A percentile compares a stretch with the other conserved stretches of the same genome.
phyloP scores from a whole-genome alignment of 352 stramenopile genomes.

The Phytophthora sp. region DNA sequence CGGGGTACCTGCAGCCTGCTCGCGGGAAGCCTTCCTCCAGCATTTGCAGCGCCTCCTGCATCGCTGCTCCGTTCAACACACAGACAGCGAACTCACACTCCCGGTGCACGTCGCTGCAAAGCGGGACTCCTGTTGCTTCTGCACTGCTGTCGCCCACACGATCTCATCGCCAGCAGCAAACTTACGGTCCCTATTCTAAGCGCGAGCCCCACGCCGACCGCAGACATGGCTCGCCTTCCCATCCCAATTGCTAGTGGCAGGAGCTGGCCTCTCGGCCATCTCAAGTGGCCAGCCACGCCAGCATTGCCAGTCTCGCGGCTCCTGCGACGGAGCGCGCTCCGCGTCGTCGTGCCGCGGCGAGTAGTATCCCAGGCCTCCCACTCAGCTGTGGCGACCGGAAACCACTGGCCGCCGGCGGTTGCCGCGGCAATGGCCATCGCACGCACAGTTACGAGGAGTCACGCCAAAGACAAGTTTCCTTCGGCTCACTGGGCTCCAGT shows the following conservation, averaged over 20 bases:
- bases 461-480: constrained; percentile 5
- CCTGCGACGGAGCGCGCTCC: constrained; percentile 8
- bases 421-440: constrained; percentile 1
- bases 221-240: constrained; percentile 1
- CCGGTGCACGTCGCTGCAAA: no score
- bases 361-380: background rate
- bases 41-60: no score
- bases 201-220: background rate
- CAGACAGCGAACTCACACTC: no score
- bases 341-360: background rate
- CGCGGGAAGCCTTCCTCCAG: no score
- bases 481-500: constrained; percentile 29
- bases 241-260: background rate
- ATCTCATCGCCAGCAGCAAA: background rate
- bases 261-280: background rate
- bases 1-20: no score
- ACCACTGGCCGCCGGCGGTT: constrained; percentile 4
- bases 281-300: background rate
- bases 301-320: no score
- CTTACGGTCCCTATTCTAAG: constrained; percentile 1
- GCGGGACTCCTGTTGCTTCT: background rate
- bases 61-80: no score
- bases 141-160: background rate
- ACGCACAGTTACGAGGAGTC: constrained; percentile 3
- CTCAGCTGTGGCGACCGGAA: constrained; percentile 6